phyloP scores from a whole-genome alignment of 352 stramenopile species.

The Pythium plurisporium region DNA sequence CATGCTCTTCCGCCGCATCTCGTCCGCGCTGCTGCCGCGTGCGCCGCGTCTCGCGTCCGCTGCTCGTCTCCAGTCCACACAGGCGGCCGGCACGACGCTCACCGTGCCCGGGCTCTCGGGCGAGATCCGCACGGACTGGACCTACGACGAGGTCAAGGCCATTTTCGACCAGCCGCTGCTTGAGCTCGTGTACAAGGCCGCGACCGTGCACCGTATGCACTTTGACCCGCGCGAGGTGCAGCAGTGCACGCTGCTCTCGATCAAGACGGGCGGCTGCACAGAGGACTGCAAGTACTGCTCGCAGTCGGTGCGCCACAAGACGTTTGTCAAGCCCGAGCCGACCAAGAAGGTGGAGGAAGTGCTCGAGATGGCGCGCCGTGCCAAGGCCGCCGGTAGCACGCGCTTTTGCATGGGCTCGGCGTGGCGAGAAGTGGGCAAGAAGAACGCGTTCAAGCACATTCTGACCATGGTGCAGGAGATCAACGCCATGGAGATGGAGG shows the following conservation, averaged over 20 bases:
- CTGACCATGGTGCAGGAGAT: slow-evolving; percentile 95
- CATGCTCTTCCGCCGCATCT: slow-evolving; percentile 47
- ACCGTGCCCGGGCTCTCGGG: slow-evolving; percentile 62
- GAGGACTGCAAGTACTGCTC: slow-evolving; percentile 96
- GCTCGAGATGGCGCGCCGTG: slow-evolving; percentile 90
- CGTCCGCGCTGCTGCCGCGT: slow-evolving; percentile 24
- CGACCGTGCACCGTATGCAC: slow-evolving; percentile 96
- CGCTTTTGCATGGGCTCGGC: slow-evolving; percentile 98
- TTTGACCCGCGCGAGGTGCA: slow-evolving; percentile 96
- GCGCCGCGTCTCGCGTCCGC: not conserved
- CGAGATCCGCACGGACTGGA: slow-evolving; percentile 89
- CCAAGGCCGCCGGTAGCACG: slow-evolving; percentile 95
- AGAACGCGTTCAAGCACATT: slow-evolving; percentile 98
- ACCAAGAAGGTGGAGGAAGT: slow-evolving; percentile 97
- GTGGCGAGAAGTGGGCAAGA: slow-evolving; percentile 97
- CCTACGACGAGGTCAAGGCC: slow-evolving; percentile 91
- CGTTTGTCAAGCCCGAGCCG: slow-evolving; percentile 97
- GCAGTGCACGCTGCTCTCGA: slow-evolving; percentile 96
- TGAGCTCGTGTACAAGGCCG: slow-evolving; percentile 96
- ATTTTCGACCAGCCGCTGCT: slow-evolving; percentile 95
- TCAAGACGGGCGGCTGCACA: slow-evolving; percentile 96
- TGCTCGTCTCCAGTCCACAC: slow-evolving; percentile 30
- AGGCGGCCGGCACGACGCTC: slow-evolving; percentile 34
- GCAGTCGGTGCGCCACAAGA: slow-evolving; percentile 95
- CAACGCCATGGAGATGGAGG: slow-evolving; percentile 89